Evolutionary conservation across 495 filamentous ascomycete species (phyloP).

Genomic region (Penicillium maclennaniae): DNA sequence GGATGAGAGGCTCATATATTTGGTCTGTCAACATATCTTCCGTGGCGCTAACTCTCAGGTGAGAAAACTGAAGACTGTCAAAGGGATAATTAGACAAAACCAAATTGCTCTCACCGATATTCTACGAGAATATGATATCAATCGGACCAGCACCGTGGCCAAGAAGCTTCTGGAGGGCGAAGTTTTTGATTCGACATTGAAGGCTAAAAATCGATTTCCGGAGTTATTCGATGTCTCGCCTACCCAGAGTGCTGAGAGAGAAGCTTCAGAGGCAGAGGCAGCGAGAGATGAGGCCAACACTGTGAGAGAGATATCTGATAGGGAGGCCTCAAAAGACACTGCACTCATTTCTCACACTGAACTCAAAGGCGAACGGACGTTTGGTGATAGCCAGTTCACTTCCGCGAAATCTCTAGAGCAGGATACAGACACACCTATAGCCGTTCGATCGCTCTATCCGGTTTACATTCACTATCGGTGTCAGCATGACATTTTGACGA

Average conservation of each 20-base stretch:
- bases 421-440: constrained; percentile 1
- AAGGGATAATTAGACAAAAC: constrained; percentile 7
- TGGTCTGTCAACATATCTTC: constrained; percentile 31
- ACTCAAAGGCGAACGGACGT: too few species aligned
- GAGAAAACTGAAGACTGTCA: constrained; percentile 28
- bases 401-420: too few species aligned
- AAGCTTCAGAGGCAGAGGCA: constrained; percentile 7
- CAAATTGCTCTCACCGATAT: constrained; percentile 10
- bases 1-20: constrained; percentile 23
- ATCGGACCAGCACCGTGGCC: constrained; percentile 10
- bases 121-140: constrained; percentile 14
- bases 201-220: constrained; percentile 17
- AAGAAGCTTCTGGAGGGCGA: constrained; percentile 10
- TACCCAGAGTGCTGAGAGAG: constrained; percentile 3
- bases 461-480: constrained; percentile 36
- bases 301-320: constrained; percentile 7
- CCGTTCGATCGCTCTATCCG: constrained; percentile 5
- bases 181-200: constrained; percentile 10
- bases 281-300: constrained; percentile 12
- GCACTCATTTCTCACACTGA: too few species aligned
- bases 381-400: too few species aligned
- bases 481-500: constrained; percentile 36
- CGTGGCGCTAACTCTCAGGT: constrained; percentile 25
- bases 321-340: neutral
- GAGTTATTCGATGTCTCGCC: constrained; percentile 11